Evolutionary conservation across 768 basidiomycete species (phyloP).

Genomic region (Russula sp.): DNA sequence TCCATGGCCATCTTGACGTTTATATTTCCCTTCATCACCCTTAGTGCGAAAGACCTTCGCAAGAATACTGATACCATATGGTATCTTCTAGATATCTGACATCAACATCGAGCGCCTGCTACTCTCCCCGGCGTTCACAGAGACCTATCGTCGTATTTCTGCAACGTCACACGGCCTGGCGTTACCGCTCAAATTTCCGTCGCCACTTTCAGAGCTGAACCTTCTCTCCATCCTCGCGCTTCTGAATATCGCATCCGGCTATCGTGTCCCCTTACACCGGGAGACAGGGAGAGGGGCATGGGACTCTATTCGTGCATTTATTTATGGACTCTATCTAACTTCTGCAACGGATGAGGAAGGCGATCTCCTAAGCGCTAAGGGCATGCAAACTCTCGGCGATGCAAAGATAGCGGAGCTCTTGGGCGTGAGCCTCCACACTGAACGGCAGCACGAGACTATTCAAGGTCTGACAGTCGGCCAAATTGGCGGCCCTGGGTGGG

Average conservation of each 20-base stretch:
- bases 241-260: conserved; percentile 81
- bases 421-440: conserved; percentile 61
- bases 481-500: conserved; percentile 66
- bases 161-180: conserved; percentile 56
- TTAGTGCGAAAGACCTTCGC: background rate
- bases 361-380: conserved; percentile 60
- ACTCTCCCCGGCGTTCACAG: conserved; percentile 55
- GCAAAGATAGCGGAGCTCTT: conserved; percentile 67
- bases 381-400: conserved; percentile 50
- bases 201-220: conserved; percentile 70
- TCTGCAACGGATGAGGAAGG: conserved; percentile 47
- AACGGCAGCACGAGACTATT: conserved; percentile 62
- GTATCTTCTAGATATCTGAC: conserved; percentile 44
- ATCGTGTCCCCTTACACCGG: conserved; percentile 64
- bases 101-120: conserved; percentile 57
- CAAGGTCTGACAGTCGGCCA: conserved; percentile 69
- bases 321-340: conserved; percentile 65
- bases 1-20: conserved; percentile 11
- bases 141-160: conserved; percentile 57
- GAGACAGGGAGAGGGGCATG: conserved; percentile 76
- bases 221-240: conserved; percentile 71
- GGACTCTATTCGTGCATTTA: conserved; percentile 73
- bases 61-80: conserved; percentile 1
- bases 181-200: conserved; percentile 76
- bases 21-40: background rate